phyloP scores from a whole-genome alignment of 2,329 filamentous ascomycete species.

The Aureobasidium sp. region DNA sequence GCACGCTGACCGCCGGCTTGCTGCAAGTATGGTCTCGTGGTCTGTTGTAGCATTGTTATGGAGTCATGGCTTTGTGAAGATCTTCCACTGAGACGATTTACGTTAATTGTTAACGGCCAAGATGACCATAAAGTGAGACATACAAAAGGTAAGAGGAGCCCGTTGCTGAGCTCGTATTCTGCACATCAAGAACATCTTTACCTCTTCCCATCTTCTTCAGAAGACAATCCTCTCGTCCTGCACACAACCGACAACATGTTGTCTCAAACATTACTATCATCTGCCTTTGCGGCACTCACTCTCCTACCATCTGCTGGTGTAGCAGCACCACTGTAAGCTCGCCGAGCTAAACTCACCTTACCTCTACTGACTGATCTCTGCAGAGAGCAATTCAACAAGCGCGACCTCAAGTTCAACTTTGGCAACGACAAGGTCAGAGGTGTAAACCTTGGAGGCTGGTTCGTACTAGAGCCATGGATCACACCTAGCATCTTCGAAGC shows the following conservation, averaged over 20 bases:
- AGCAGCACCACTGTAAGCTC: conserved; percentile 13
- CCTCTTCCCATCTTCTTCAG: background rate
- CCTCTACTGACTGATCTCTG: background rate
- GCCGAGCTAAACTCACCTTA: background rate
- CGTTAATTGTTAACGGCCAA: background rate
- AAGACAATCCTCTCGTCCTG: background rate
- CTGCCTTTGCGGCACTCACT: conserved; percentile 14
- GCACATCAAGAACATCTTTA: conserved; percentile 10
- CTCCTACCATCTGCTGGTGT: background rate
- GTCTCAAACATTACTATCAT: conserved; percentile 9
- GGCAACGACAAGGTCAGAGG: conserved; percentile 51
- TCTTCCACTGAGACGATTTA: conserved; percentile 7
- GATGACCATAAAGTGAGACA: background rate
- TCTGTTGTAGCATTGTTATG: background rate
- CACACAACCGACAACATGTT: conserved; percentile 12
- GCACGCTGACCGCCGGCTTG: conserved; percentile 1
- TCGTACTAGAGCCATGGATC: conserved; percentile 54
- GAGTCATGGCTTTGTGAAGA: background rate
- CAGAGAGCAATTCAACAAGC: conserved; percentile 14
- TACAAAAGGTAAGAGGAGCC: background rate
- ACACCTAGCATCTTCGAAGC: conserved; percentile 54
- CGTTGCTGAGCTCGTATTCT: background rate
- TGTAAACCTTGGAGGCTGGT: conserved; percentile 60
- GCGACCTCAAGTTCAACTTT: conserved; percentile 45
- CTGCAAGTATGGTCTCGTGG: conserved; percentile 16